These are phyloP conservation scores for Peronospora destructor DNA, from an alignment of 352 stramenopile genomes.

Conservation along the genomic window DNA sequence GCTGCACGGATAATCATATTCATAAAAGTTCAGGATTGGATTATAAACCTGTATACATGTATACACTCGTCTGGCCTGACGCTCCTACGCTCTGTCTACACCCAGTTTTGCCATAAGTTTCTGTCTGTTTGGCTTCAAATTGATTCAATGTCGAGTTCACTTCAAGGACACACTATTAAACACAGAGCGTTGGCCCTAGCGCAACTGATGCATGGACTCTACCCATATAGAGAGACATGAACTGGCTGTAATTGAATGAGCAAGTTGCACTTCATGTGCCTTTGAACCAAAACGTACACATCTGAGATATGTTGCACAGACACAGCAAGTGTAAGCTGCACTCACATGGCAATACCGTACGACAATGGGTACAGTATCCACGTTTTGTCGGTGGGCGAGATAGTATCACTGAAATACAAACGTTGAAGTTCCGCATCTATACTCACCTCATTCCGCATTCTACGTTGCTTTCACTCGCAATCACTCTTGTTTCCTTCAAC, in stretches of 20 bases:
- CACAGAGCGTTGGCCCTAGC: too few species aligned
- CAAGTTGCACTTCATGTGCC: too few species aligned
- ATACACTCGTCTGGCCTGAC: not conserved
- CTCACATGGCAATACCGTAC: too few species aligned
- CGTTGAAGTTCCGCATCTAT: constrained; percentile 17
- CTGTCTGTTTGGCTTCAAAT: constrained; percentile 86
- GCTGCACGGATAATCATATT: constrained; percentile 74
- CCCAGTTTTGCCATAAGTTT: constrained; percentile 95
- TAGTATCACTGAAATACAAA: not conserved
- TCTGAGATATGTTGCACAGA: too few species aligned
- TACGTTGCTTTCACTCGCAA: constrained; percentile 1
- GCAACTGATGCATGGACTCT: too few species aligned
- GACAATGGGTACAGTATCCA: too few species aligned
- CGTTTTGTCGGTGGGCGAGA: too few species aligned
- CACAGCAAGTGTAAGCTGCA: too few species aligned
- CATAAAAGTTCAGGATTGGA: not conserved
- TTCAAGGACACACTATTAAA: constrained; percentile 93
- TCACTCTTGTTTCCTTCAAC: constrained; percentile 7
- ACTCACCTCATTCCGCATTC: constrained; percentile 19
- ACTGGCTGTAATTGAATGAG: too few species aligned
- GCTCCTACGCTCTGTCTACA: constrained; percentile 73
- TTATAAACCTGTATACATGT: not conserved
- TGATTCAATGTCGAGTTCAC: constrained; percentile 78
- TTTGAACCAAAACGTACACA: too few species aligned
- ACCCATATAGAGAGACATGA: too few species aligned